Evolutionary conservation across 2,329 filamentous ascomycete species (phyloP), one percentile per base, ranked within the genome.

Genomic region (Trichoderma brevicompactum): DNA sequence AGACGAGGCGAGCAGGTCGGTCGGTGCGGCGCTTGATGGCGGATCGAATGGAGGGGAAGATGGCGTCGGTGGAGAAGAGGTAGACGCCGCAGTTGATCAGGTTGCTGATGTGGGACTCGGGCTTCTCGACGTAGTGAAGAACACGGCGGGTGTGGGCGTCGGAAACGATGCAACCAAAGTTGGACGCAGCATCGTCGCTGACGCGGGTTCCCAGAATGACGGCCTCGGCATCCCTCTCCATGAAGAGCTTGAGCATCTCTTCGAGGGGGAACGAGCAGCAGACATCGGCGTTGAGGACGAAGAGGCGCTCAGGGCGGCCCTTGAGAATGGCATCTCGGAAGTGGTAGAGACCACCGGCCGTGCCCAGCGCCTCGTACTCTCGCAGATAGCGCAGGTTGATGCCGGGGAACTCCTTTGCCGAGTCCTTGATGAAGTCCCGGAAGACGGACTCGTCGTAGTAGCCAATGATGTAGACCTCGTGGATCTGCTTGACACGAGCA

Each of bases 71-170:
- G 70, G 91, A 87, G 80, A 99, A 99, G 73, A 98, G 92, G 82
- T 98, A 99, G 74, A 99, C 94, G 73, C 95, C 95, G 79, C 95
- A 98, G 85, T 98, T 99, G 85, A 99, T 99, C 71, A 99, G 85
- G 82, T 97, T 97, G 75, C 92, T 96, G 79, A 99, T 97, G 79
- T 96, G 92, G 64, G 91, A 93, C 80, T 99, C 68, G 70, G 95
- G 95, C 84, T 98, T 98, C 86, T 98, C 95, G 77, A 99, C 95
- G 81, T 99, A 98, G 82, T 99, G 95, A 67, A 98, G 89, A 52
- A 99, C 95, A 70, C 94, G 92, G 77, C 94, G 94, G 69, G 92
- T 96, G 81, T 97, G 92, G 49, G 90, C 83, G 79, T 99, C 95
- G 64, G 92, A 95, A 65, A 98, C 95, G 74, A 98, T 96, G 85